Evolutionary conservation across 2,329 filamentous ascomycete species (phyloP).

Genomic region (Aspergillus floridensis): DNA sequence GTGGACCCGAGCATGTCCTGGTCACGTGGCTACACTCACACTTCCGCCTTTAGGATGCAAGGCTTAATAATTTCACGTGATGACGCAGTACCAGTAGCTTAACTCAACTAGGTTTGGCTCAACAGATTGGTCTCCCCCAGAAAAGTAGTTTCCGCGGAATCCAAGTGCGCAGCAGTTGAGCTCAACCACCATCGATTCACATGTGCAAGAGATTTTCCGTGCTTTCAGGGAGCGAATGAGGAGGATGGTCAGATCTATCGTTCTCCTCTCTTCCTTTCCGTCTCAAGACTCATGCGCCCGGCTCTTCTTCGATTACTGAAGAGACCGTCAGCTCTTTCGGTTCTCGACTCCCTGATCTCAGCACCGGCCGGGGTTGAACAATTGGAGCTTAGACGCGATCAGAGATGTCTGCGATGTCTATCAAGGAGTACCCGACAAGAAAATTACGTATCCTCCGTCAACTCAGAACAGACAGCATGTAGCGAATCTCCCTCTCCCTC

Average conservation of each 20-base stretch:
- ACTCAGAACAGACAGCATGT: constrained; percentile 3
- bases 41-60: constrained; percentile 29
- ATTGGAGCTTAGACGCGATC: constrained; percentile 20
- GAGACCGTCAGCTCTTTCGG: constrained; percentile 41
- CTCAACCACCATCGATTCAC: neutral
- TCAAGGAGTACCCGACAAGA: constrained; percentile 18
- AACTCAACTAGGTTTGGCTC: constrained; percentile 8
- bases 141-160: constrained; percentile 12
- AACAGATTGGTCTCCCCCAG: neutral
- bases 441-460: constrained; percentile 3
- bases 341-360: constrained; percentile 35
- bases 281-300: constrained; percentile 39
- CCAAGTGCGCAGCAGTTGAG: constrained; percentile 7
- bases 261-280: constrained; percentile 15
- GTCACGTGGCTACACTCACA: constrained; percentile 33
- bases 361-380: constrained; percentile 34
- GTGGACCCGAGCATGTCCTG: constrained; percentile 24
- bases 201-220: constrained; percentile 1
- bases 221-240: constrained; percentile 10
- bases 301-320: constrained; percentile 44
- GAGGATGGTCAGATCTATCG: constrained; percentile 29
- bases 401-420: constrained; percentile 31
- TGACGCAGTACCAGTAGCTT: constrained; percentile 11
- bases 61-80: constrained; percentile 26
- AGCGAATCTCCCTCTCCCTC: constrained; percentile 5